Evolutionary conservation across 768 basidiomycete genomes (phyloP).

Genomic region (Termitomyces sp.): DNA sequence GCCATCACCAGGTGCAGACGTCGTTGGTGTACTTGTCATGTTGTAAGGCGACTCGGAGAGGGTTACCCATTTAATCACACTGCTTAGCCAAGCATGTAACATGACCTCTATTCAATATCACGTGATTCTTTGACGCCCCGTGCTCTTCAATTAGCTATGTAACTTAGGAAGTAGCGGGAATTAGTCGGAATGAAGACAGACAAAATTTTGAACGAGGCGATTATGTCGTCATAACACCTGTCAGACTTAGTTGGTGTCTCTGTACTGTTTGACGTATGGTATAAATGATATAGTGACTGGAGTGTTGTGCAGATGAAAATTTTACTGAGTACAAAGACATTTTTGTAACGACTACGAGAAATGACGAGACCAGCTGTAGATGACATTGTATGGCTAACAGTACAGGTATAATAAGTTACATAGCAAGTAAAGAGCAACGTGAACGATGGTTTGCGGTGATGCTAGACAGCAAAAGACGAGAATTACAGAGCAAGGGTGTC

Average conservation of each 20-base stretch:
- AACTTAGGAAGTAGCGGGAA: no score
- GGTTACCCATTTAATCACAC: background rate
- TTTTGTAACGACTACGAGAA: no score
- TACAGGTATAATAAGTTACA: constrained; percentile 11
- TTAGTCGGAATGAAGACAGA: no score
- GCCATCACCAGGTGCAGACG: constrained; percentile 42
- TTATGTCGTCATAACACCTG: background rate
- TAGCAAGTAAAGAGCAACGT: constrained; percentile 13
- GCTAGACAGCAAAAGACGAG: constrained; percentile 12
- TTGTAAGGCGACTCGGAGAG: background rate
- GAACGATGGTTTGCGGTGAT: constrained; percentile 13
- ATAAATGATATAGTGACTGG: background rate
- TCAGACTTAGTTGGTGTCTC: background rate
- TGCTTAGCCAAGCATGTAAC: background rate
- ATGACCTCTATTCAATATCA: background rate
- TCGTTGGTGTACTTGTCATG: constrained; percentile 25
- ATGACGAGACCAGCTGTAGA: background rate
- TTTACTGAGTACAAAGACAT: background rate
- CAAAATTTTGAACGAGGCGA: no score
- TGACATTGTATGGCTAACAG: background rate
- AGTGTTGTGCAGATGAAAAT: no score
- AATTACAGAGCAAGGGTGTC: constrained; percentile 6
- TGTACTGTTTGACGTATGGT: background rate
- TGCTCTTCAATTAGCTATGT: no score
- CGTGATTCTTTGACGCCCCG: no score